phyloP scores from a whole-genome alignment of 805 yeast genomes.

The Diddensiella transvaalensis region DNA sequence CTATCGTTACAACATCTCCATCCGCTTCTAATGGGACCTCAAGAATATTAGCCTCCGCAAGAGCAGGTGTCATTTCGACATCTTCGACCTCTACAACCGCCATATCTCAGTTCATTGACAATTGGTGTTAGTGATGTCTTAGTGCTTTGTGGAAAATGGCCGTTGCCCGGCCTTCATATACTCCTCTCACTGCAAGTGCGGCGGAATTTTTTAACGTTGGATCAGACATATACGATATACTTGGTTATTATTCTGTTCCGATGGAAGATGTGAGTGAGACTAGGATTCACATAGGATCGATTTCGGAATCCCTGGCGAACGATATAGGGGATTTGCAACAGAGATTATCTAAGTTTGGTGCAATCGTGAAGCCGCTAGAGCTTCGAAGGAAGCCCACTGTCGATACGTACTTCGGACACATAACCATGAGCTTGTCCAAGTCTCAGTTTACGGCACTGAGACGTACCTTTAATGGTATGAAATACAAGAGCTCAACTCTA shows the following conservation, averaged over 20 bases:
- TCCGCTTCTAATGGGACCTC: slow-evolving; percentile 71
- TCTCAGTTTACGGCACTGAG: slow-evolving; percentile 48
- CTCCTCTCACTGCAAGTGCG: too few species aligned
- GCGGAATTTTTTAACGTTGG: background rate
- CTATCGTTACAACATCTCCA: slow-evolving; percentile 83
- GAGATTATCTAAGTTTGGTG: slow-evolving; percentile 65
- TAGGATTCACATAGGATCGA: slow-evolving; percentile 64
- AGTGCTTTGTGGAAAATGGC: background rate
- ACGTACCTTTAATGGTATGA: slow-evolving; percentile 61
- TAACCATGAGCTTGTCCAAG: slow-evolving; percentile 53
- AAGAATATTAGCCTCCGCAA: slow-evolving; percentile 33
- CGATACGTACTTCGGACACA: slow-evolving; percentile 60
- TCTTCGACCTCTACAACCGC: slow-evolving; percentile 10
- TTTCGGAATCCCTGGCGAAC: slow-evolving; percentile 51
- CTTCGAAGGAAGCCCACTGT: slow-evolving; percentile 52
- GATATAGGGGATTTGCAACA: slow-evolving; percentile 44
- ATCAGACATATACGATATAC: background rate
- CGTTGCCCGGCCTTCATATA: too few species aligned
- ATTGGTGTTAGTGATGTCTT: slow-evolving; percentile 6
- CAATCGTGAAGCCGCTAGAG: slow-evolving; percentile 44
- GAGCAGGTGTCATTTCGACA: slow-evolving; percentile 8
- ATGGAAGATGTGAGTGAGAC: slow-evolving; percentile 2
- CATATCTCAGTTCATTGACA: background rate
- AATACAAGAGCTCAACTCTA: slow-evolving; percentile 69
- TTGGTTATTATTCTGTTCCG: background rate